Evolutionary conservation across 306 rosid species (phyloP).

Genomic region (Cyclanthera cordifolia): DNA sequence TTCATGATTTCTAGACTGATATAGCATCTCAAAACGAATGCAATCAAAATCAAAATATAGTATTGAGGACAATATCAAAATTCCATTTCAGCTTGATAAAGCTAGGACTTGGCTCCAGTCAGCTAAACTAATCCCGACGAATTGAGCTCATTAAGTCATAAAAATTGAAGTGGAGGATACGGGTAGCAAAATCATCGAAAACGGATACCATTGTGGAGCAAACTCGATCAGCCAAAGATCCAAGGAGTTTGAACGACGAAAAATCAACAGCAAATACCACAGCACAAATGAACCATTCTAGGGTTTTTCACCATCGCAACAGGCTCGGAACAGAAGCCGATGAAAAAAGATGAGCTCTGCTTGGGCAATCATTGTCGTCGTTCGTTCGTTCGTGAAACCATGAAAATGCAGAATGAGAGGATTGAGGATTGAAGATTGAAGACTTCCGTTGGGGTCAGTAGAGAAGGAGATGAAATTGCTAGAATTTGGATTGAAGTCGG

Average conservation of each 20-base stretch:
- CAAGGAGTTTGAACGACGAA: neutral
- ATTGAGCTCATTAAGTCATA: neutral
- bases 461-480: neutral
- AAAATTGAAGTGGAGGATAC: neutral
- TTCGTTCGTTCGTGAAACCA: neutral
- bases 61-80: neutral
- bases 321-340: neutral
- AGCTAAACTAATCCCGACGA: neutral
- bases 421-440: neutral
- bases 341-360: neutral
- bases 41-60: conserved; percentile 5
- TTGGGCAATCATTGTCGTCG: neutral
- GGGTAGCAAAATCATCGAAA: neutral
- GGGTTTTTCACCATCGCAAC: neutral
- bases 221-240: conserved; percentile 12
- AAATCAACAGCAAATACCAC: neutral
- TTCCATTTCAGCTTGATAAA: neutral
- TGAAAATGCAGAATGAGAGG: neutral
- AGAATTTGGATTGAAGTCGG: neutral
- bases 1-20: neutral
- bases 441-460: conserved; percentile 1
- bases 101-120: neutral
- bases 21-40: neutral
- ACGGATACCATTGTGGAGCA: conserved; percentile 1
- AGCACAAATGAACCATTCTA: neutral